Percentiles rank a stretch among this genome's conserved stretches.
Conservation (phyloP, 2,329 filamentous ascomycete genomes). For the Pestalotiopsis sp. region DNA sequence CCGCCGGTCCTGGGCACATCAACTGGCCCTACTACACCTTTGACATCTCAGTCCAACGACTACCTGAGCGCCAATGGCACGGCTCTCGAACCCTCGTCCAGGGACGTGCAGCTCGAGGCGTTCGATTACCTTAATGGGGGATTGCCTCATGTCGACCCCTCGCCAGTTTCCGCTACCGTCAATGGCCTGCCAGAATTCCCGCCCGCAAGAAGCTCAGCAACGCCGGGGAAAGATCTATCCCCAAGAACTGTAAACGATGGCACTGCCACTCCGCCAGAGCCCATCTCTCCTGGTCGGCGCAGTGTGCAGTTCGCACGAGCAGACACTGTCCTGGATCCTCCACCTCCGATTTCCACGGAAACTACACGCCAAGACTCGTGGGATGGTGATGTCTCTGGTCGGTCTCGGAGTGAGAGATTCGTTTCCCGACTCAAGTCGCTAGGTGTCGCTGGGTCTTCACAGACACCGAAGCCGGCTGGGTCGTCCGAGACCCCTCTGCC, state of each 20-base stretch:
- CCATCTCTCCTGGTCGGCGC: conserved; percentile 51
- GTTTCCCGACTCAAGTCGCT: conserved; percentile 76
- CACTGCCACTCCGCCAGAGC: conserved; percentile 24
- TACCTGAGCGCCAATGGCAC: conserved; percentile 20
- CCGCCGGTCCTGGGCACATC: conserved; percentile 24
- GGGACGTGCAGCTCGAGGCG: conserved; percentile 23
- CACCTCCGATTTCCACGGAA: conserved; percentile 41
- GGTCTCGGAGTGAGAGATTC: conserved; percentile 65
- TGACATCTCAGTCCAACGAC: background rate
- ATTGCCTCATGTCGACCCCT: conserved; percentile 31
- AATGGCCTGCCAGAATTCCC: conserved; percentile 16
- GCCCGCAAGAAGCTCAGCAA: conserved; percentile 9
- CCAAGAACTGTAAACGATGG: conserved; percentile 18
- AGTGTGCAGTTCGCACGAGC: conserved; percentile 78
- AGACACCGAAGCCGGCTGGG: conserved; percentile 43
- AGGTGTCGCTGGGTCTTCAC: conserved; percentile 54
- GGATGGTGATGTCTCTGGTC: conserved; percentile 65
- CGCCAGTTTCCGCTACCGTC: conserved; percentile 24
- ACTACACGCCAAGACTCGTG: conserved; percentile 64
- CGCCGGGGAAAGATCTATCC: conserved; percentile 20
- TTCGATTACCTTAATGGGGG: conserved; percentile 42
- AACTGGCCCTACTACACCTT: conserved; percentile 20
- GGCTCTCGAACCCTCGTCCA: conserved; percentile 20
- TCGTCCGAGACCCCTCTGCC: conserved; percentile 33
- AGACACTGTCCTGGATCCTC: conserved; percentile 50